Evolutionary conservation across 768 basidiomycete genomes (phyloP).

Genomic region (Mrakia blollopis): DNA sequence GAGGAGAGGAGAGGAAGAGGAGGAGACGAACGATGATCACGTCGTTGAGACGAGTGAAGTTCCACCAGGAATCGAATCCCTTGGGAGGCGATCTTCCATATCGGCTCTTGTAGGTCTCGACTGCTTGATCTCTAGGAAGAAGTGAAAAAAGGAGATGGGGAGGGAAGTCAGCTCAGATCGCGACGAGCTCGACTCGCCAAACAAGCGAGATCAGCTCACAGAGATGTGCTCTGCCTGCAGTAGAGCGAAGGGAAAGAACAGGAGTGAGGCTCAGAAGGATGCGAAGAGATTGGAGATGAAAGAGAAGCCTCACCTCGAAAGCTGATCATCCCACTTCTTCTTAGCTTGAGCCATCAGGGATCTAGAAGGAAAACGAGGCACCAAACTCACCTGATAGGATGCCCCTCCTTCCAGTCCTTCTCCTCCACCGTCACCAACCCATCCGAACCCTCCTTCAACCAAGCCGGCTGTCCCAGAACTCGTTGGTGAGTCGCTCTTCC

Average conservation of each 20-base stretch:
- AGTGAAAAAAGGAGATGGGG: neutral
- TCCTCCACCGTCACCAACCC: neutral
- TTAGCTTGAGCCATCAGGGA: neutral
- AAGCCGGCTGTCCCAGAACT: too few species aligned
- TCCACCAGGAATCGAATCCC: conserved; percentile 42
- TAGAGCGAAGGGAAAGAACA: too few species aligned
- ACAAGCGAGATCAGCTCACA: neutral
- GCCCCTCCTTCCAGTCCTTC: neutral
- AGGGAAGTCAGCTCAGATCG: too few species aligned
- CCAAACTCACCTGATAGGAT: neutral
- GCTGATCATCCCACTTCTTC: neutral
- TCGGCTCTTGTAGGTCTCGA: conserved; percentile 37
- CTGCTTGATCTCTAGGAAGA: conserved; percentile 30
- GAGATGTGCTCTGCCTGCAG: neutral
- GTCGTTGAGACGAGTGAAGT: conserved; percentile 28
- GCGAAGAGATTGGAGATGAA: neutral
- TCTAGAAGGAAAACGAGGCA: too few species aligned
- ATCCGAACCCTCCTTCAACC: neutral
- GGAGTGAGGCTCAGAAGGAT: too few species aligned
- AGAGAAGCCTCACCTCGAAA: neutral
- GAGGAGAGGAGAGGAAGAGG: neutral
- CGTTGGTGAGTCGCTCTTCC: too few species aligned
- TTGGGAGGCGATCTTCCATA: conserved; percentile 37
- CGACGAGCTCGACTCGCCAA: neutral
- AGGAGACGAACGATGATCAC: conserved; percentile 6